A percentile compares a stretch with the other conserved stretches of the same genome.
Evolutionary conservation across 2,329 filamentous ascomycete genomes (phyloP).

Genomic region (Helotiales sp.): DNA sequence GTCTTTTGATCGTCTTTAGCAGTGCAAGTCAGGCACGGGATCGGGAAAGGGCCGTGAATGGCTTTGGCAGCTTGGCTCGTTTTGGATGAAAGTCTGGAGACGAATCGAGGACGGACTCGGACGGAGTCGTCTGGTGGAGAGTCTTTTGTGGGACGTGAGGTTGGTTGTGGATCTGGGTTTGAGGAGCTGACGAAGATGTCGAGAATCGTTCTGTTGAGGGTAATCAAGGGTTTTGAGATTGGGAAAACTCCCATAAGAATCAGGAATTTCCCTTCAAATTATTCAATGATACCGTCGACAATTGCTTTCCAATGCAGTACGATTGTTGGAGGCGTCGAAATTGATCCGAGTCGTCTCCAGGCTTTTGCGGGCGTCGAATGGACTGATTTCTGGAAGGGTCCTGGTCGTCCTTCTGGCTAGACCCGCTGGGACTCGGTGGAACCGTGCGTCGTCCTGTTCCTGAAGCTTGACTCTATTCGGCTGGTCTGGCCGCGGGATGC

Average conservation of each 20-base stretch:
- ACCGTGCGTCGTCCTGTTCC: conserved; percentile 5
- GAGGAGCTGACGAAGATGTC: too few species aligned
- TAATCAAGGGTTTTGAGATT: too few species aligned
- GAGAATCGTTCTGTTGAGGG: background rate
- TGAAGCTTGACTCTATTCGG: conserved; percentile 8
- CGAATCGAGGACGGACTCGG: too few species aligned
- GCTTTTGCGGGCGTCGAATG: background rate
- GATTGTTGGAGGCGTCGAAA: background rate
- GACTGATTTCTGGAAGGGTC: background rate
- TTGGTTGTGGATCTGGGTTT: background rate
- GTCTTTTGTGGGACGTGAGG: background rate
- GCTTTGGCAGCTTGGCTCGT: background rate
- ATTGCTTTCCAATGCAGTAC: too few species aligned
- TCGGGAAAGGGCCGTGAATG: background rate
- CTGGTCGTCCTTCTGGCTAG: background rate
- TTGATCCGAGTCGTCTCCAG: background rate
- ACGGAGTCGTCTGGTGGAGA: background rate
- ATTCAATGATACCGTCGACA: too few species aligned
- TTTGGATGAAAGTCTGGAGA: background rate
- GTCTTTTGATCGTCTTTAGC: conserved; percentile 3
- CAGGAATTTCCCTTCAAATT: background rate
- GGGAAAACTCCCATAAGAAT: too few species aligned
- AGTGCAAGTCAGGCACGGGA: background rate
- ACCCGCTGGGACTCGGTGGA: background rate
- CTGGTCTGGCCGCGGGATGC: background rate